Base-by-base conservation (phyloP, 768 basidiomycete species). In the Lactarius vividus region DNA sequence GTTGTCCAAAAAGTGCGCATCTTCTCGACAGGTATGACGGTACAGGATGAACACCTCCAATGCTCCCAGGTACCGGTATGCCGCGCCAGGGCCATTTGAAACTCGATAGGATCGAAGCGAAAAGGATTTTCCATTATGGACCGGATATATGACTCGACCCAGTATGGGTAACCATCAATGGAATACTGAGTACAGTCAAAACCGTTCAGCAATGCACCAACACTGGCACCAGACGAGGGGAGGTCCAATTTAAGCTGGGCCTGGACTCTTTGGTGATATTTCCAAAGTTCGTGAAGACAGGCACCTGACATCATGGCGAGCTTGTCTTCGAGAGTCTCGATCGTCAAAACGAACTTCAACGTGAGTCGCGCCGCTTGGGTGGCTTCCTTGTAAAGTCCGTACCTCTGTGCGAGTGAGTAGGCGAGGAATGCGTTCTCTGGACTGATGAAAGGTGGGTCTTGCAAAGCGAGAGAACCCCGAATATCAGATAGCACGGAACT, bases 341-440 rank as follows among this genome's bases (percentile, higher is more conserved):
- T n/a, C n/a, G n/a, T n/a, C n/a, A n/a, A n/a, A n/a, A n/a, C n/a
- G n/a, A n/a, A n/a, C n/a, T n/a, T n/a, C n/a, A n/a, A n/a, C n/a
- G n/a, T n/a, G n/a, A n/a, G n/a, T n/a, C n/a, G n/a, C n/a, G n/a
- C n/a, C n/a, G n/a, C n/a, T n/a, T n/a, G n/a, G n/a, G n/a, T n/a
- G n/a, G n/a, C n/a, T n/a, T n/a, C n/a, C n/a, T n/a, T n/a, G n/a
- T n/a, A n/a, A n/a, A n/a, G n/a, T n/a, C n/a, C n/a, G n/a, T n/a
- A n/a, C n/a, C n/a, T n/a, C n/a, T n/a, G n/a, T n/a, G 63, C 49
- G 35, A 64, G 52, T 13, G 46, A 40, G 39, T 42, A 64, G 26
- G 35, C 39, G 23, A 35, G 37, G 18, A 64, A 44, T 11, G 63
- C 49, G 16, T 35, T 59, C 37, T 59, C 49, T 18, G 33, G 33